A percentile compares a stretch with the other conserved stretches of the same genome.
Conservation (phyloP, 768 basidiomycete genomes). For the Pleurotus giganteus region DNA sequence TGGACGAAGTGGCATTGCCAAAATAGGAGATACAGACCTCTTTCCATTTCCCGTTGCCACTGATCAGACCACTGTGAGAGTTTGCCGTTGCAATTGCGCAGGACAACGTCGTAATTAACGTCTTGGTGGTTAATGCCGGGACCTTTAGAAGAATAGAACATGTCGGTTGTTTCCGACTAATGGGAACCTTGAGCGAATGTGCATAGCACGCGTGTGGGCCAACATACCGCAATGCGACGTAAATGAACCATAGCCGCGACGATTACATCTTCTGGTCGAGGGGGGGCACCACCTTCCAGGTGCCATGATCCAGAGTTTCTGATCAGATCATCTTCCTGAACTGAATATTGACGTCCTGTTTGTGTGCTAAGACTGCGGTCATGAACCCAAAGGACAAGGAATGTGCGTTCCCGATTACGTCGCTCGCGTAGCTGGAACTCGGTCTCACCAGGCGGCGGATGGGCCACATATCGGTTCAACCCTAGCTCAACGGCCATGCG, state of each 20-base stretch:
- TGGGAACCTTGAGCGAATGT: constrained; percentile 7
- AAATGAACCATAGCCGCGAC: constrained; percentile 75
- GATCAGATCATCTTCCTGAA: constrained; percentile 81
- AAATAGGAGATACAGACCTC: constrained; percentile 41
- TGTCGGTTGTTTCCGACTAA: constrained; percentile 79
- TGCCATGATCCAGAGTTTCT: constrained; percentile 73
- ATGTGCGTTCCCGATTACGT: constrained; percentile 82
- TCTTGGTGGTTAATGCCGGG: constrained; percentile 49
- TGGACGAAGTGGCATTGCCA: constrained; percentile 7
- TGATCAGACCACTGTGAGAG: constrained; percentile 68
- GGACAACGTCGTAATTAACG: constrained; percentile 69
- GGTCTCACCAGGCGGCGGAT: constrained; percentile 57
- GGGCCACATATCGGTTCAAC: constrained; percentile 65
- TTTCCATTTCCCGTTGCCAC: constrained; percentile 74
- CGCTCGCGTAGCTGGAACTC: constrained; percentile 70
- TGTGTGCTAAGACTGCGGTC: constrained; percentile 86
- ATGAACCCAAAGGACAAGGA: constrained; percentile 82
- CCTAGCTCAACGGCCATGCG: constrained; percentile 86
- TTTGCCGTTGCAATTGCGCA: constrained; percentile 71
- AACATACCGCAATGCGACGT: constrained; percentile 73
- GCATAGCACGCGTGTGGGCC: neutral
- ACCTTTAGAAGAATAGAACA: constrained; percentile 55
- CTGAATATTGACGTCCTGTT: constrained; percentile 86
- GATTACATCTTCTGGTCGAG: constrained; percentile 79
- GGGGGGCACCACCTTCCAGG: constrained; percentile 47